A percentile compares a stretch with the other conserved stretches of the same genome.
These are phyloP conservation scores for Phytophthora litchii DNA, from an alignment of 352 stramenopile species.

Conservation along the genomic window DNA sequence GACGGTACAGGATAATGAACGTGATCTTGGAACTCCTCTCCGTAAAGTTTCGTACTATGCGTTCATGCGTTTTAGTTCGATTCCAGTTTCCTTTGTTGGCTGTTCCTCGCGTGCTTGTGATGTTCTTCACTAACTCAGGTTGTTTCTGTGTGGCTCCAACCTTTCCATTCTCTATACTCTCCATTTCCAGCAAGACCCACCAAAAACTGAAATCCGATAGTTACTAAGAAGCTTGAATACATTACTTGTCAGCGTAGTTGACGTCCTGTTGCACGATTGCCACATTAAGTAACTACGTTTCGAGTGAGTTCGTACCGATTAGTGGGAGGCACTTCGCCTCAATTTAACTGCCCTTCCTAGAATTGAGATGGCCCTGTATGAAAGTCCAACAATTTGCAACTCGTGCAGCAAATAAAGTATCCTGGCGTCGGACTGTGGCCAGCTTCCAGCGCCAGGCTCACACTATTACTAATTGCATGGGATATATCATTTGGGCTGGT, in stretches of 20 bases:
- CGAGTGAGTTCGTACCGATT: conserved; percentile 19
- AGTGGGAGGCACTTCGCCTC: conserved; percentile 16
- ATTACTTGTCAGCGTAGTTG: too few species aligned
- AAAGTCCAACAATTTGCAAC: conserved; percentile 1
- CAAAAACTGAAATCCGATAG: conserved; percentile 3
- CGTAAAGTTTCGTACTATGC: not conserved
- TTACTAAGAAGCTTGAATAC: not conserved
- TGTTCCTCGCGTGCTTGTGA: conserved; percentile 2
- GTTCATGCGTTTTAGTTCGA: conserved; percentile 2
- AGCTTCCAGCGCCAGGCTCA: conserved; percentile 1
- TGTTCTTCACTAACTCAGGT: conserved; percentile 1
- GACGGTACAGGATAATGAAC: too few species aligned
- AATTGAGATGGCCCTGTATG: conserved; percentile 2
- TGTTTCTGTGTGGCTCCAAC: not conserved
- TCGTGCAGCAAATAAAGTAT: conserved; percentile 15
- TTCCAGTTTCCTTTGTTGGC: conserved; percentile 8
- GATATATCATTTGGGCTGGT: conserved; percentile 25
- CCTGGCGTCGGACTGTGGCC: conserved; percentile 7
- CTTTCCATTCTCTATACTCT: conserved; percentile 21
- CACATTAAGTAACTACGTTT: conserved; percentile 28
- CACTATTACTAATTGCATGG: conserved; percentile 27
- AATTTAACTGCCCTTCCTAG: conserved; percentile 15
- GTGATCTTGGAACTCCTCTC: too few species aligned
- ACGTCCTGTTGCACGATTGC: too few species aligned
- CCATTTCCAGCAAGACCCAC: conserved; percentile 4